Base-by-base conservation (phyloP, 768 basidiomycete genomes). In the Leccinum imitatum region DNA sequence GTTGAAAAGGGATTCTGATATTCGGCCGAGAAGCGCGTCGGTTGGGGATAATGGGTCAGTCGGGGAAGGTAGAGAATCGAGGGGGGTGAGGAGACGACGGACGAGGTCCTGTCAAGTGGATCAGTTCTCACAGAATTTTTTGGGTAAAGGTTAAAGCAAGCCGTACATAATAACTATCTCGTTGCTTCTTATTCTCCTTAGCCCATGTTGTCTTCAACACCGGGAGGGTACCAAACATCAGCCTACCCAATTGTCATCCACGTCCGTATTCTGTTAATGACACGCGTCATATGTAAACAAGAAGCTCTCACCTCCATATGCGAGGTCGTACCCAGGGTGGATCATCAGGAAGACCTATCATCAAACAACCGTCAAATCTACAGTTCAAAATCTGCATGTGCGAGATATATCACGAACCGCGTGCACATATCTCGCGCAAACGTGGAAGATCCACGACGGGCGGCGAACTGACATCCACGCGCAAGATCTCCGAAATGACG, bases 301-400 rank as follows among this genome's bases (percentile, higher is more conserved):
- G 27, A 37, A 25, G 19, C 27, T 48, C 86, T 70, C 62, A 89
- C 90, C 84, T 89, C 90, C 90, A 92, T 65, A 89, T 78, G 47
- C 87, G 80, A 30, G 90, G 87, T 46, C 90, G 82, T 63, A 91
- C 77, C 88, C 89, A 91, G 5, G 80, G 74, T 47, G 90, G 90
- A 65, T 87, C 80, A 64, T 89, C 84, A 53, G 90, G 87, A 50
- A 91, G 81, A 59, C 90, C 90, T 91, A 61, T 31, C 17, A 39
- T 50, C 50, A 30, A 60, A 31, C 50, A 54, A 50, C 50, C 1
- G 25, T 65, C 50, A 64, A 30, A 41, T 54, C 14, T 17, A 37
- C 27, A 14, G 6, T n/a, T 11, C 27, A 23, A 6, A 23, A 58
- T n/a, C 14, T 17, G 5, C 51, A 54, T 31, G 35, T 56, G 44